Evolutionary conservation across 2,329 filamentous ascomycete genomes (phyloP).

Genomic region (Arthrobotrys iridis): DNA sequence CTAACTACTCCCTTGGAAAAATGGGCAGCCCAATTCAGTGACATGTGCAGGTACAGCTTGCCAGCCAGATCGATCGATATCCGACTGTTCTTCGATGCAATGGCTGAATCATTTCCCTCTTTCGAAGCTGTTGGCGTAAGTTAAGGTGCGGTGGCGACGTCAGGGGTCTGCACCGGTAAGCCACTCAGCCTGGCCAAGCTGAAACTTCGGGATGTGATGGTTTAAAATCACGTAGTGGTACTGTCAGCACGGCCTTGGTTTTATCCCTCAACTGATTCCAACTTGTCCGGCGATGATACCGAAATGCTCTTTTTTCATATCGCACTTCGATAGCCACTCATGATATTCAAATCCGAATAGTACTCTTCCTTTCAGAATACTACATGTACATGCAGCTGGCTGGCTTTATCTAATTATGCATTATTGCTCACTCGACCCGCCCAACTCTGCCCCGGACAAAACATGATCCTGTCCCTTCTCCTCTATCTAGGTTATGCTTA

Average conservation of each 20-base stretch:
- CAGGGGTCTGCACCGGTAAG: slow-evolving; percentile 2
- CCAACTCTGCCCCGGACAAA: slow-evolving; percentile 22
- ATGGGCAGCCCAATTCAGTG: too few species aligned
- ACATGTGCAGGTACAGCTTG: too few species aligned
- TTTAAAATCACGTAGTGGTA: slow-evolving; percentile 14
- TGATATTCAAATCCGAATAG: background rate
- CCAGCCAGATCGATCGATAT: background rate
- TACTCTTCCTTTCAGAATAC: background rate
- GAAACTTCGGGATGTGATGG: slow-evolving; percentile 8
- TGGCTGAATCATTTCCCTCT: background rate
- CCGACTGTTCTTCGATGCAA: background rate
- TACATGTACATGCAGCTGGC: background rate
- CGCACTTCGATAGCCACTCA: background rate
- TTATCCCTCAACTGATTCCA: background rate
- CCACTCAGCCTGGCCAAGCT: slow-evolving; percentile 2
- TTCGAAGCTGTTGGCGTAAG: slow-evolving; percentile 9
- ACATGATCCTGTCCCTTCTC: slow-evolving; percentile 32
- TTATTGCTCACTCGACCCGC: slow-evolving; percentile 4
- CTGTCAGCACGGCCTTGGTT: slow-evolving; percentile 8
- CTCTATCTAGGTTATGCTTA: slow-evolving; percentile 6
- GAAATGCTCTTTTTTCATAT: background rate
- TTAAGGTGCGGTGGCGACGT: background rate
- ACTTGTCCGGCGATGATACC: background rate
- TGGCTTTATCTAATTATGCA: slow-evolving; percentile 18
- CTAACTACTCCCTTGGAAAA: too few species aligned